Evolutionary conservation across 2,329 filamentous ascomycete species (phyloP).

Genomic region (Raffaelea albimanens): DNA sequence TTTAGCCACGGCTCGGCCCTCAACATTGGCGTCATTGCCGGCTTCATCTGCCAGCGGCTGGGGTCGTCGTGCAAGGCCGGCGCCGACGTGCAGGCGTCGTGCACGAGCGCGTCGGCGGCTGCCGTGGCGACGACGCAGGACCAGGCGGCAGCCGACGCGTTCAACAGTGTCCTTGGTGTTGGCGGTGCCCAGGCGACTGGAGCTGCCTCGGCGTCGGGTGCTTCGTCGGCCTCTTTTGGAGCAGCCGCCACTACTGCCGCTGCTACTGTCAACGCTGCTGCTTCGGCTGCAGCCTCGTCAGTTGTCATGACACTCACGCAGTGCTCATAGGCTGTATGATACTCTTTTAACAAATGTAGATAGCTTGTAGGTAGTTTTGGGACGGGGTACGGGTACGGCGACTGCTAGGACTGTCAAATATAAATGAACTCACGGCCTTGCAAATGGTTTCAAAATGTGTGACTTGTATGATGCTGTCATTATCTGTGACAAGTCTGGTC

Average conservation of each 20-base stretch:
- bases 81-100: slow-evolving; percentile 17
- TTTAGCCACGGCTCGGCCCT: slow-evolving; percentile 38
- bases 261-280: slow-evolving; percentile 4
- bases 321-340: slow-evolving; percentile 8
- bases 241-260: slow-evolving; percentile 2
- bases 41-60: slow-evolving; percentile 37
- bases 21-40: slow-evolving; percentile 35
- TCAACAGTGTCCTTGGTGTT: slow-evolving; percentile 20
- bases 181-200: slow-evolving; percentile 10
- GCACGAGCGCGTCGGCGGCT: slow-evolving; percentile 17
- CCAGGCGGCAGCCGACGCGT: slow-evolving; percentile 23
- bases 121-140: slow-evolving; percentile 18
- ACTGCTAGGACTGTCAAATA: too few species aligned
- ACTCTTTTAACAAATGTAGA: background rate
- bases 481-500: too few species aligned
- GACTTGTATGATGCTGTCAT: too few species aligned
- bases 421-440: too few species aligned
- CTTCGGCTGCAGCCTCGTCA: slow-evolving; percentile 5
- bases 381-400: too few species aligned
- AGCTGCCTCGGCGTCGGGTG: slow-evolving; percentile 1
- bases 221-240: background rate
- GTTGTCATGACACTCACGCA: slow-evolving; percentile 15
- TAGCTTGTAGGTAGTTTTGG: too few species aligned
- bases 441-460: too few species aligned
- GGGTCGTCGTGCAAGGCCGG: slow-evolving; percentile 22